These are phyloP conservation scores for Scheffersomyces insectosa DNA, from an alignment of 1,139 yeast genomes.

Conservation along the genomic window DNA sequence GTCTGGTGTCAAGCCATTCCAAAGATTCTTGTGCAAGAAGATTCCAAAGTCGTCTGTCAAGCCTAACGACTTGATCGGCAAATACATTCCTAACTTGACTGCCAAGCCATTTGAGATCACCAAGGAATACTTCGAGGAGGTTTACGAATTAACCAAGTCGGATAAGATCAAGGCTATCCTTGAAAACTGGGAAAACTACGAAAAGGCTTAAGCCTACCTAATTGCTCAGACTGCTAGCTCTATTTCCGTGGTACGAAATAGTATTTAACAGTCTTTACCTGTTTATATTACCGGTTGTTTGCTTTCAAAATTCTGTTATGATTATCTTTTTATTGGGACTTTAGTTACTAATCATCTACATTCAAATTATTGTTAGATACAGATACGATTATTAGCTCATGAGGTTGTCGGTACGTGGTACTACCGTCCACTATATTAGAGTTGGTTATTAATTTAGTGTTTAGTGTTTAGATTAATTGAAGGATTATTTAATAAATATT, in stretches of 20 bases:
- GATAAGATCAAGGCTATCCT: constrained; percentile 86
- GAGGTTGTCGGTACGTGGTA: constrained; percentile 11
- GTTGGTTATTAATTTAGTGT: too few relatives aligned
- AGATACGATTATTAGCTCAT: too few relatives aligned
- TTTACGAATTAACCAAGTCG: constrained; percentile 85
- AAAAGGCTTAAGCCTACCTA: constrained; percentile 34
- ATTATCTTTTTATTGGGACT: constrained; percentile 5
- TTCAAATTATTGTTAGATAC: not conserved
- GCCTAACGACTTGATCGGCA: constrained; percentile 89
- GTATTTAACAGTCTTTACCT: too few relatives aligned
- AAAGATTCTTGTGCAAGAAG: constrained; percentile 94
- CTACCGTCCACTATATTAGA: constrained; percentile 5
- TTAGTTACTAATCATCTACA: not conserved
- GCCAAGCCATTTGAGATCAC: constrained; percentile 96
- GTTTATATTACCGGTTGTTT: too few relatives aligned
- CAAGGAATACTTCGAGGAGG: constrained; percentile 95
- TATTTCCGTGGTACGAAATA: constrained; percentile 12
- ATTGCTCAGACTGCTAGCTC: constrained; percentile 2
- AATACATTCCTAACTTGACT: constrained; percentile 97
- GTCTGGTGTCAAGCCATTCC: constrained; percentile 98
- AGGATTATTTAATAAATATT: too few relatives aligned
- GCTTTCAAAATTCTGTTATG: constrained; percentile 2
- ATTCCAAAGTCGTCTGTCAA: constrained; percentile 93
- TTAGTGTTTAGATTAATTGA: too few relatives aligned
- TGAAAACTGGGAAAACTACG: constrained; percentile 94